Percentiles rank a stretch among this genome's conserved stretches.
Conservation (phyloP, 805 yeast species). For the Suhomyces xylopsoci region DNA sequence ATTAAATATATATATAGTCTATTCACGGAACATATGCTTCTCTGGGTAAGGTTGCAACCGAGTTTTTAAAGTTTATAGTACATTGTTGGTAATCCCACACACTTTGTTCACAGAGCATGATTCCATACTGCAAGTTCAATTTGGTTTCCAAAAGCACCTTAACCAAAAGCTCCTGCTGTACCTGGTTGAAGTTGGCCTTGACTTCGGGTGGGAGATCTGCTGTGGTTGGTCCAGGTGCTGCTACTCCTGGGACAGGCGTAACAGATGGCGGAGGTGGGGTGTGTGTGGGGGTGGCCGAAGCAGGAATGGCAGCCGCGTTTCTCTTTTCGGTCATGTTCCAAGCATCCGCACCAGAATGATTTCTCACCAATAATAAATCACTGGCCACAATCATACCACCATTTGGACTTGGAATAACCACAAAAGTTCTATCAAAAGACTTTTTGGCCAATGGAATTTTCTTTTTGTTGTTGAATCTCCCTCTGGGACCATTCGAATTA, state of each 20-base stretch:
- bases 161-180: conserved; percentile 62
- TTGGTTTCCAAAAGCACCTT: conserved; percentile 70
- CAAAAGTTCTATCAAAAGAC: conserved; percentile 82
- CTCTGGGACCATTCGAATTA: conserved; percentile 11
- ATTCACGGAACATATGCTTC: conserved; percentile 28
- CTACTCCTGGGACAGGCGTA: conserved; percentile 13
- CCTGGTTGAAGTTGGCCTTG: conserved; percentile 45
- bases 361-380: conserved; percentile 71
- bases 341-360: conserved; percentile 51
- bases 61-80: conserved; percentile 63
- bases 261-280: conserved; percentile 14
- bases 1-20: background rate
- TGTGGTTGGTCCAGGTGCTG: conserved; percentile 17
- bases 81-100: conserved; percentile 77
- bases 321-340: conserved; percentile 43
- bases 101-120: conserved; percentile 84
- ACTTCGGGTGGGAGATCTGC: conserved; percentile 57
- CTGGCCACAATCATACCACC: conserved; percentile 82
- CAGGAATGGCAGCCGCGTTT: conserved; percentile 1
- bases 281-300: conserved; percentile 9
- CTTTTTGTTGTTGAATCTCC: conserved; percentile 19
- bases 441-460: conserved; percentile 50
- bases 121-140: conserved; percentile 72
- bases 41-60: conserved; percentile 48
- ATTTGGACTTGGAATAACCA: conserved; percentile 67